Base-by-base conservation (phyloP, 768 basidiomycete genomes). In the Ramaria sp. region DNA sequence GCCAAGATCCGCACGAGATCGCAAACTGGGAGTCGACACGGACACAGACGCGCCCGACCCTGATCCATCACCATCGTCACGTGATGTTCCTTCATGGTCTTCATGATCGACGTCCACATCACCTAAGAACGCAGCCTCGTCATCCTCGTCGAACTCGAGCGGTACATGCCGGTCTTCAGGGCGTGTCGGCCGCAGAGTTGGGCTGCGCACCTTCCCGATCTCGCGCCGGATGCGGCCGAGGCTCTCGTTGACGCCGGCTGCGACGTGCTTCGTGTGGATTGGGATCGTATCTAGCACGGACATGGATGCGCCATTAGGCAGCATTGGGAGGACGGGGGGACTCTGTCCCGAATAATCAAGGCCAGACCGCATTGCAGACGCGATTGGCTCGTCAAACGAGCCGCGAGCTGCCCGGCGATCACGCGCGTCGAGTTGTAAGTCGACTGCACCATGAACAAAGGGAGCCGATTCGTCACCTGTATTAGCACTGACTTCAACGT, bases 331-430 rank as follows among this genome's bases (percentile, higher is more conserved):
- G 33, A 81, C 75, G 0, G 73, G 71, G 33, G 69, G 67, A 1
- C 56, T 68, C 43, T 64, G 60, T 17, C 66, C 71, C 22, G 74
- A 67, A 54, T 79, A 73, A 37, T 80, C 80, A 33, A 91, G 73
- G 10, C 78, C 78, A 1, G 78, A 81, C 0, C 80, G 68, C 58
- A 94, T 78, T 0, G 91, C 90, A 0, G 78, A 82, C 0, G 85
- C 82, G 24, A 92, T 74, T 0, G 88, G 87, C 62, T 86, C 88
- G 65, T 91, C 88, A 59, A 91, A 86, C 0, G 86, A 83, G 0
- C 41, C 54, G 51, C 53, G 47, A 22, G 51, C n/a, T 34, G 19
- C 42, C 42, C 33, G 43, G 37, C 47, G 19, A 15, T 49, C 27
- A 10, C 39, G 31, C 41, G 43, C 17, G 22, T 41, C 24, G 37